phyloP scores from a whole-genome alignment of 345 rosid genomes.

The Camelina hispida region DNA sequence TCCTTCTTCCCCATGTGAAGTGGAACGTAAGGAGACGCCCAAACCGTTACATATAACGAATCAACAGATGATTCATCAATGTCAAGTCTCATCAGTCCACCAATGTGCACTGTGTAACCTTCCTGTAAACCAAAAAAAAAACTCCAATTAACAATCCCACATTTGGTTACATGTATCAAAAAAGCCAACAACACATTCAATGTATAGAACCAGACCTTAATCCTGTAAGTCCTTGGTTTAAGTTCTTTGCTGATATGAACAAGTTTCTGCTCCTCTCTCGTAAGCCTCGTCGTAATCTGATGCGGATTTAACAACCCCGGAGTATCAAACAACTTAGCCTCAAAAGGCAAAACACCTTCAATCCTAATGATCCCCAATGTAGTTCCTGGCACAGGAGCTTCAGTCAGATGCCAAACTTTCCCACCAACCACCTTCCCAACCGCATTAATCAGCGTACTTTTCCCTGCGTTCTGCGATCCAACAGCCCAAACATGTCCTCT shows the following conservation, averaged over 20 bases:
- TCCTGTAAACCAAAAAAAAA: constrained; percentile 53
- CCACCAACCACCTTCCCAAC: constrained; percentile 62
- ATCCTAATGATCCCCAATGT: constrained; percentile 82
- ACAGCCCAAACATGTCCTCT: constrained; percentile 93
- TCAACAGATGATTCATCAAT: constrained; percentile 72
- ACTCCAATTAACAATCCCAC: constrained; percentile 17
- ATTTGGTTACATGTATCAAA: background rate
- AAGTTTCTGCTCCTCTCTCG: constrained; percentile 90
- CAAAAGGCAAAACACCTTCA: constrained; percentile 81
- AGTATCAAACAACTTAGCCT: constrained; percentile 86
- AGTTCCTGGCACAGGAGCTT: constrained; percentile 94
- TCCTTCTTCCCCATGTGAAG: constrained; percentile 96
- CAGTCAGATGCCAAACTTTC: constrained; percentile 70
- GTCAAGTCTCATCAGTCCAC: constrained; percentile 92
- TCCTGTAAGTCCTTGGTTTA: constrained; percentile 90
- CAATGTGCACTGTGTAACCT: constrained; percentile 79
- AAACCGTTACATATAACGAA: constrained; percentile 81
- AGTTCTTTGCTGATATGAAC: constrained; percentile 77
- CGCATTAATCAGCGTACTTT: constrained; percentile 87
- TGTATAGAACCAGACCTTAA: constrained; percentile 57
- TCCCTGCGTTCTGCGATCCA: constrained; percentile 91
- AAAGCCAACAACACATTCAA: constrained; percentile 12
- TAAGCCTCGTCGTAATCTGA: constrained; percentile 85
- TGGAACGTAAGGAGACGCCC: constrained; percentile 92
- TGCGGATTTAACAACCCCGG: constrained; percentile 86